Evolutionary conservation across 2,329 filamentous ascomycete species (phyloP), one percentile per base, ranked within the genome.

Genomic region (Uncinocarpus reesii): DNA sequence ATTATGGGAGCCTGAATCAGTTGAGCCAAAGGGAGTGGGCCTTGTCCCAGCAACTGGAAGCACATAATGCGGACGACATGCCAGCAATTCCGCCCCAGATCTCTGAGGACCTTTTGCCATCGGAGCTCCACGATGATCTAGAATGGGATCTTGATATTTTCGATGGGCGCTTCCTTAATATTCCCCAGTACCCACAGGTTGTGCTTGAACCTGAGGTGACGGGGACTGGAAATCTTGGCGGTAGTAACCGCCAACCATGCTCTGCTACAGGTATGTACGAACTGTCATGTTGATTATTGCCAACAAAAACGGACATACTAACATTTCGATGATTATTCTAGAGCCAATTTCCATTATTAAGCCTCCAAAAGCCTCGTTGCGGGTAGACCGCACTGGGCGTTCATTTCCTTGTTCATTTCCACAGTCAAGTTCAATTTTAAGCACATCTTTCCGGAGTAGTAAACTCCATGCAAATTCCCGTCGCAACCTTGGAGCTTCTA

Each of bases 271-370:
- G 41, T 43, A 43, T 23, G 41, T n/a, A 34, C 10, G 13, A 3
- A 10, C 20, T 10, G 26, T 13, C 4, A 40, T 10, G 11, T 15
- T 34, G 18, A 23, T 8, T 16, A n/a, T 5, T 18, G 8, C 10
- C 20, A 31, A 5, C 2, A 16, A 13, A 13, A 13, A 31, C 16
- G 15, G 4, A n/a, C 3, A 32, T 21, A 10, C 26, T 42, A 18
- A 31, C 18, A 31, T 42, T 21, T 31, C 16, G 13, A 7, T 7
- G n/a, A 20, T 5, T 6, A 31, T 10, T 18, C 10, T 46, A 46
- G 43, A 38, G 24, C 34, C 43, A 13, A 46, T 46, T 23, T 34
- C 43, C 8, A 46, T 46, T n/a, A n/a, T n/a, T 10, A 38, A 29
- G 23, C 7, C 34, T 23, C 23, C 21, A 29, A n/a, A 8, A 13